These are phyloP conservation scores for Ustilago vetiveriae DNA, from an alignment of 1,284 basidiomycete species.

Conservation along the genomic window DNA sequence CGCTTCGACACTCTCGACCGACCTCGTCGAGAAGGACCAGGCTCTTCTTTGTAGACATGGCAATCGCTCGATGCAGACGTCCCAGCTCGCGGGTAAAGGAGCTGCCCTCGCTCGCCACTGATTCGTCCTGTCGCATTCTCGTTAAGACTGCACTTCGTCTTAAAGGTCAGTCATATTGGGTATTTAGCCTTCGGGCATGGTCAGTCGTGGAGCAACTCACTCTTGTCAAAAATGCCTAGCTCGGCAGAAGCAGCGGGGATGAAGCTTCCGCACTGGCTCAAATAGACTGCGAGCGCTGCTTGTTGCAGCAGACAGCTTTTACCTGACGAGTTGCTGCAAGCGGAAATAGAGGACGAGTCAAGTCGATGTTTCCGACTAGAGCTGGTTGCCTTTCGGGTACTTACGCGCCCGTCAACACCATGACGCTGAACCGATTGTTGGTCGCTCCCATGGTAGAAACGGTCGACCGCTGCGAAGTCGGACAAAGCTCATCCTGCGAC, in stretches of 20 bases:
- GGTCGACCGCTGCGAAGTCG: neutral
- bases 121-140: slow-evolving; percentile 49
- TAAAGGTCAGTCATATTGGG: neutral
- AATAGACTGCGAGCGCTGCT: slow-evolving; percentile 30
- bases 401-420: slow-evolving; percentile 50
- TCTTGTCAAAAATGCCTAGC: slow-evolving; percentile 44
- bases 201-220: too few species aligned
- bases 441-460: neutral
- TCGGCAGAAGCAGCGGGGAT: slow-evolving; percentile 35
- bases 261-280: slow-evolving; percentile 45
- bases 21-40: slow-evolving; percentile 51
- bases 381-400: neutral
- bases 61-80: slow-evolving; percentile 33
- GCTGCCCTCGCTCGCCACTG: slow-evolving; percentile 41
- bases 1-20: slow-evolving; percentile 40
- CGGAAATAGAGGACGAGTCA: neutral
- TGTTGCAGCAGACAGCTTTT: slow-evolving; percentile 51
- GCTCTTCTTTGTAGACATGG: slow-evolving; percentile 29
- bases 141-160: slow-evolving; percentile 20
- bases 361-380: neutral
- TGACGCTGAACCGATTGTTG: slow-evolving; percentile 18
- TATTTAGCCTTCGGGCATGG: too few species aligned
- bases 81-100: slow-evolving; percentile 45
- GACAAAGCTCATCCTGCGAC: neutral
- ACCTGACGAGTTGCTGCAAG: slow-evolving; percentile 42